Evolutionary conservation across 352 stramenopile genomes (phyloP), one percentile per base, ranked within the genome.

Genomic region (Globisporangium carolinianum): DNA sequence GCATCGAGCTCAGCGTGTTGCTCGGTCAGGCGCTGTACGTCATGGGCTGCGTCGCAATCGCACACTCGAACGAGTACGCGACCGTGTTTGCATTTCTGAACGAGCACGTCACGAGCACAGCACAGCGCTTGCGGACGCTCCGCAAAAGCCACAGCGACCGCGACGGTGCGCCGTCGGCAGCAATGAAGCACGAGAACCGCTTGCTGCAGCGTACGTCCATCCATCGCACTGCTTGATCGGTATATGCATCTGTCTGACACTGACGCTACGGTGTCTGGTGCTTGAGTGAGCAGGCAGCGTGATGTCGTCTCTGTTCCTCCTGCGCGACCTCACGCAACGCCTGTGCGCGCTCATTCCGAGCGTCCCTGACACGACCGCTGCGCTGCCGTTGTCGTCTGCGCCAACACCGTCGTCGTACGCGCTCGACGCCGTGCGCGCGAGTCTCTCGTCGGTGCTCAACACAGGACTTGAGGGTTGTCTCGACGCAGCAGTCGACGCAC

Each of bases 21-120:
- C 48, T 75, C 2, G 65, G 67, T 7, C 68, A 90, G 39, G 68
- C 75, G 18, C 60, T 91, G 2, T 79, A 72, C 51, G 56, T 68
- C 0, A 62, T 93, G 47, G 81, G 77, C 0, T 48, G 60, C 0
- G 56, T 79, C 35, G 56, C 83, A 0, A 58, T 93, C 46, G 73
- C 79, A 37, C 61, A 62, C 17, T 70, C 73, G 1, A 72, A 70
- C 18, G 80, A 83, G 53, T 91, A 83, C 45, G 47, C 66, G 3
- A 55, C 65, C n/a, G 55, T 84, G 18, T 89, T 91, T 57, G 51
- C 55, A 45, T 51, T 68, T 7, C 56, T 93, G 6, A 83, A 83
- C 57, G 60, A 66, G 1, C 59, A 72, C 6, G 43, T 93, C 3
- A 58, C 60, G 8, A 66, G 46, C 38, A 62, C 66, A 1, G 45